Evolutionary conservation across 768 basidiomycete species (phyloP).

Genomic region (Lactarius indigo): DNA sequence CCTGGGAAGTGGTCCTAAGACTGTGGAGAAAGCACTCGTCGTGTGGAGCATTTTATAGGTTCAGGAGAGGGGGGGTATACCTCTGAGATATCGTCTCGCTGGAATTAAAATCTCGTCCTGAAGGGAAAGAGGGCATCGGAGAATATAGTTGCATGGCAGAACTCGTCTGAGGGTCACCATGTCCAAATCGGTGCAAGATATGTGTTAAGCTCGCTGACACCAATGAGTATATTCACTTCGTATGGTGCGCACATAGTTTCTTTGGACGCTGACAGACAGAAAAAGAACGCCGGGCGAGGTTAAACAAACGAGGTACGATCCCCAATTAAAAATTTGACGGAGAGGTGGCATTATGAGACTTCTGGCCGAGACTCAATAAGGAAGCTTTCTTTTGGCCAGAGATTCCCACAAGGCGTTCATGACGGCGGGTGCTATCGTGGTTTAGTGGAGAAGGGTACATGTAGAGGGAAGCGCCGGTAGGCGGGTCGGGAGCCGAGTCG

Average conservation of each 20-base stretch:
- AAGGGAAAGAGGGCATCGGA: slow-evolving; percentile 3
- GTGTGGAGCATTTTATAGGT: slow-evolving; percentile 20
- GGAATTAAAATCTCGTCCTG: slow-evolving; percentile 11
- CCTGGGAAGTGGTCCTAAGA: slow-evolving; percentile 5
- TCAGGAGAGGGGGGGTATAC: not conserved
- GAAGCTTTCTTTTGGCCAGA: slow-evolving; percentile 13
- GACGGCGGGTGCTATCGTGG: slow-evolving; percentile 8
- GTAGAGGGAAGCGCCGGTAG: slow-evolving; percentile 11
- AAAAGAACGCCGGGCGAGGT: slow-evolving; percentile 12
- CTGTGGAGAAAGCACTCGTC: slow-evolving; percentile 5
- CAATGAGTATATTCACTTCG: slow-evolving; percentile 18
- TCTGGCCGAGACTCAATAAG: slow-evolving; percentile 19
- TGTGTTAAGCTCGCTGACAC: slow-evolving; percentile 13
- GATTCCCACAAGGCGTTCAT: not conserved
- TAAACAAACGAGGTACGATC: slow-evolving; percentile 13
- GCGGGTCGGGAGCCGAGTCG: slow-evolving; percentile 12
- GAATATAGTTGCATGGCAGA: slow-evolving; percentile 4
- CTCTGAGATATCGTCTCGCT: not conserved
- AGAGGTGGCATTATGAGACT: slow-evolving; percentile 19
- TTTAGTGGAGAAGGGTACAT: not conserved
- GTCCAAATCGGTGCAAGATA: slow-evolving; percentile 10
- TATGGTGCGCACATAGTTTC: slow-evolving; percentile 4
- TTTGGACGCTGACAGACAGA: slow-evolving; percentile 14
- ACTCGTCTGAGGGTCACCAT: slow-evolving; percentile 10
- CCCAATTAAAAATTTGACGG: slow-evolving; percentile 16